phyloP scores from a whole-genome alignment of 2,329 filamentous ascomycete genomes.

The Aspergillus sp. region DNA sequence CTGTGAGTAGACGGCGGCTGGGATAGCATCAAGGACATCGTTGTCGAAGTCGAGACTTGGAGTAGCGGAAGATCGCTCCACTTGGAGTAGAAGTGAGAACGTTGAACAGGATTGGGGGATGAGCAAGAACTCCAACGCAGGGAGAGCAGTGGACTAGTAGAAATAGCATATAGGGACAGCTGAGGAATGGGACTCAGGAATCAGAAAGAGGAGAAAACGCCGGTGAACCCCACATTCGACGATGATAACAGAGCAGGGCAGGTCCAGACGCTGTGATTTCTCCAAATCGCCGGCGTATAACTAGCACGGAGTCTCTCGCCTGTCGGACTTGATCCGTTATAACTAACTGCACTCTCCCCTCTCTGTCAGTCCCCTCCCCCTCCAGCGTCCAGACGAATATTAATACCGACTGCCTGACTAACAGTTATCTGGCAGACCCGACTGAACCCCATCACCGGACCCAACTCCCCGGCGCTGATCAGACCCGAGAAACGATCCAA shows the following conservation, averaged over 20 bases:
- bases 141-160: background rate
- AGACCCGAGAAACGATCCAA: background rate
- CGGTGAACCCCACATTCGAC: constrained; percentile 13
- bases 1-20: constrained; percentile 27
- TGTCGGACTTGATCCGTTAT: constrained; percentile 21
- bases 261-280: constrained; percentile 9
- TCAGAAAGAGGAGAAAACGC: constrained; percentile 1
- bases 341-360: background rate
- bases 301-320: constrained; percentile 1
- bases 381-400: background rate
- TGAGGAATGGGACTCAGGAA: background rate
- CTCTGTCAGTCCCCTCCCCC: too few species aligned
- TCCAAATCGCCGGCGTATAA: constrained; percentile 8
- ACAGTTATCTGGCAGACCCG: too few species aligned
- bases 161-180: background rate
- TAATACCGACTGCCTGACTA: background rate
- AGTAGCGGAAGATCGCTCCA: constrained; percentile 15
- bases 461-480: constrained; percentile 2
- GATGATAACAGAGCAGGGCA: background rate
- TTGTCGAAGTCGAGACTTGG: constrained; percentile 3
- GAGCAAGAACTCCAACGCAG: constrained; percentile 1
- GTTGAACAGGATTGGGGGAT: constrained; percentile 1
- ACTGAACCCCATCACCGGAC: background rate
- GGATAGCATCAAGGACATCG: constrained; percentile 31
- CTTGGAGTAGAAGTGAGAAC: constrained; percentile 21